Evolutionary conservation across 768 basidiomycete species (phyloP), one percentile per base, ranked within the genome.

Genomic region (Boletus rex-veris): DNA sequence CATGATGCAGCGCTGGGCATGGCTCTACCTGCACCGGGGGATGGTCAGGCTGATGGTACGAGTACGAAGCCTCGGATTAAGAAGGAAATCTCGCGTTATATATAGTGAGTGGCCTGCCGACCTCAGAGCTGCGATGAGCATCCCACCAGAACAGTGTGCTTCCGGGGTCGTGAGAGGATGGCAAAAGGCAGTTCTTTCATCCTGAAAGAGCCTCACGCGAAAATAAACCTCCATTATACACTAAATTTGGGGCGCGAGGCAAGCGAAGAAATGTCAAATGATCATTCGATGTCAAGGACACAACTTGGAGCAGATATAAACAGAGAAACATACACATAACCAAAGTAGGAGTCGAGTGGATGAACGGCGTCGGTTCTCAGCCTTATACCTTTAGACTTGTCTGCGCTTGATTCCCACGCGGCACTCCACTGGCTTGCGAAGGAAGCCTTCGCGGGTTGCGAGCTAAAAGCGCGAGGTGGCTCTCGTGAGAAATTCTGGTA

Each of bases 401-500:
- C 90, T 77, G 43, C 84, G 80, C 68, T 77, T 83, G 63, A 93
- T 79, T 21, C 90, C 89, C 41, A 93, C 84, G 49, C 67, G 73
- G 64, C 90, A 92, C 18, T 71, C 74, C 30, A 88, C 69, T 0
- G 92, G 92, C 74, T 94, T 95, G 60, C 92, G 77, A 57, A 95
- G 73, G 74, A 96, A 95, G 3, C 93, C 93, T 73, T 96, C 92
- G 15, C 82, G 75, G 1, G 86, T 91, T 36, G 81, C 76, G 50
- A 94, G 72, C 85, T 91, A 16, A 47, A 31, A 41, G 61, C 11
- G 47, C 40, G 48, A 37, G 33, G 28, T 55, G 43, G 35, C 21
- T n/a, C 7, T 48, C 39, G 35, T 46, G 55, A 33, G 50, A 62
- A 48, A 58, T 48, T 16, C 38, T 33, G 33, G 31, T 14, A 7